These are phyloP conservation scores for Trichoderma sp. DNA, from an alignment of 2,329 filamentous ascomycete genomes.

Conservation along the genomic window DNA sequence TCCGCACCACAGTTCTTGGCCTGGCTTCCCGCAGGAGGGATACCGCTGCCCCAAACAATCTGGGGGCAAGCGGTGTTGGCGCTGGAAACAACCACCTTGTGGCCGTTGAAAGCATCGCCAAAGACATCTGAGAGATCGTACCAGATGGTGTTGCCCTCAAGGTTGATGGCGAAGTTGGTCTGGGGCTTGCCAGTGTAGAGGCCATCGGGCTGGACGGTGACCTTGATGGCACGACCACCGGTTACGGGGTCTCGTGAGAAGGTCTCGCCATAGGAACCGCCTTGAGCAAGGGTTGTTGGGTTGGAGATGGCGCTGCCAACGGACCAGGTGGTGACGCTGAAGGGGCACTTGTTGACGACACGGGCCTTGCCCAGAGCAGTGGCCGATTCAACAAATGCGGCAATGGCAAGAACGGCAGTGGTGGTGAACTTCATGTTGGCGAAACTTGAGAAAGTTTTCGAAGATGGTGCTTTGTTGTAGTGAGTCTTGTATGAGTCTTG, in stretches of 20 bases:
- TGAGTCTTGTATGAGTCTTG: not conserved
- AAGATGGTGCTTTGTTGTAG: not conserved
- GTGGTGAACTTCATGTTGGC: constrained; percentile 23
- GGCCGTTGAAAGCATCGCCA: constrained; percentile 37
- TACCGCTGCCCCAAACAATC: constrained; percentile 37
- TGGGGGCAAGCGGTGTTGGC: constrained; percentile 31
- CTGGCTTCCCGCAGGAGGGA: constrained; percentile 37
- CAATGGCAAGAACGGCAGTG: constrained; percentile 15
- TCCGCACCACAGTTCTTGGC: constrained; percentile 35
- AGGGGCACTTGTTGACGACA: constrained; percentile 38
- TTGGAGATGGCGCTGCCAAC: constrained; percentile 34
- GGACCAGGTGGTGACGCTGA: constrained; percentile 39
- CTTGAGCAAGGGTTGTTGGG: constrained; percentile 28
- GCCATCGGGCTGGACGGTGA: constrained; percentile 35
- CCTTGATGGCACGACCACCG: constrained; percentile 40
- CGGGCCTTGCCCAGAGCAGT: constrained; percentile 34
- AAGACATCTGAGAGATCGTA: constrained; percentile 42
- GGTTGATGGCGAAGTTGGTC: constrained; percentile 40
- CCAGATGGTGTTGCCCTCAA: constrained; percentile 35
- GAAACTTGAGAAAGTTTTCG: not conserved
- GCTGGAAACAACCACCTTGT: constrained; percentile 33
- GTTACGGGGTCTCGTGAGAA: constrained; percentile 36
- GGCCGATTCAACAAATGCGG: constrained; percentile 16
- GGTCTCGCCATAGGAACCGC: constrained; percentile 33
- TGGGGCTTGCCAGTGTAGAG: constrained; percentile 40